These are phyloP conservation scores for Zoysia pacifica DNA, from an alignment of 176 grass and related monocot genomes.

Conservation along the genomic window DNA sequence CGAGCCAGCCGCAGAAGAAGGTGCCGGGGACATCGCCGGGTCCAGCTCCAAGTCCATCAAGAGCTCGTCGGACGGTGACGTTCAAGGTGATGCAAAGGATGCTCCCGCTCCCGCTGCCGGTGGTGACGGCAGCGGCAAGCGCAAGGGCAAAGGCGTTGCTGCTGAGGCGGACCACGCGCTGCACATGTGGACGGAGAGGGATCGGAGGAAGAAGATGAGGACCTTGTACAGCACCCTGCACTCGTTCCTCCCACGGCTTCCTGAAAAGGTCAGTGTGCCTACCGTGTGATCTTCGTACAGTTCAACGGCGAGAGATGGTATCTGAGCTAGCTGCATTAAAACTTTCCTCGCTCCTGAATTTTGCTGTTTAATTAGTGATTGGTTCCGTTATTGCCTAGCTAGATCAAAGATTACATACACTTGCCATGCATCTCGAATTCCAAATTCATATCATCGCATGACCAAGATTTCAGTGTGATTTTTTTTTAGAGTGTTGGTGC, in stretches of 20 bases:
- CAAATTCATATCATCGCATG: not conserved
- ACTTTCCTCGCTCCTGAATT: too few species aligned
- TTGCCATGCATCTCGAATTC: not conserved
- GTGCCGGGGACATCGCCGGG: not conserved
- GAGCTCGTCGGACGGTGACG: not conserved
- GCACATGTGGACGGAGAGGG: conserved; percentile 49
- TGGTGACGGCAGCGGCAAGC: rapidly evolving
- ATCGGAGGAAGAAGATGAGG: conserved; percentile 58
- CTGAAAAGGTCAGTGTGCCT: conserved; percentile 31
- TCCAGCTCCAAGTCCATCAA: not conserved
- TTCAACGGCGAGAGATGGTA: not conserved
- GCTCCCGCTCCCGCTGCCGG: not conserved
- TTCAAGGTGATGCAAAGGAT: not conserved
- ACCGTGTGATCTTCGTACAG: not conserved
- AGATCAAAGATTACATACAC: not conserved
- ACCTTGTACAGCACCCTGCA: conserved; percentile 52
- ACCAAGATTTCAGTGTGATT: not conserved
- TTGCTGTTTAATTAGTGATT: not conserved
- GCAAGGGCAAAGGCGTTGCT: not conserved
- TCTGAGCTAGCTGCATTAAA: not conserved
- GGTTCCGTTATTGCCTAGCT: not conserved
- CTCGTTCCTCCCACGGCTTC: conserved; percentile 36
- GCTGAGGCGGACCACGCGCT: not conserved
- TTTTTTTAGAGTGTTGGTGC: not conserved
- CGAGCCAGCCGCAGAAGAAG: not conserved